Base-by-base conservation (phyloP, 495 filamentous ascomycete species). In the Tuber calosporum region DNA sequence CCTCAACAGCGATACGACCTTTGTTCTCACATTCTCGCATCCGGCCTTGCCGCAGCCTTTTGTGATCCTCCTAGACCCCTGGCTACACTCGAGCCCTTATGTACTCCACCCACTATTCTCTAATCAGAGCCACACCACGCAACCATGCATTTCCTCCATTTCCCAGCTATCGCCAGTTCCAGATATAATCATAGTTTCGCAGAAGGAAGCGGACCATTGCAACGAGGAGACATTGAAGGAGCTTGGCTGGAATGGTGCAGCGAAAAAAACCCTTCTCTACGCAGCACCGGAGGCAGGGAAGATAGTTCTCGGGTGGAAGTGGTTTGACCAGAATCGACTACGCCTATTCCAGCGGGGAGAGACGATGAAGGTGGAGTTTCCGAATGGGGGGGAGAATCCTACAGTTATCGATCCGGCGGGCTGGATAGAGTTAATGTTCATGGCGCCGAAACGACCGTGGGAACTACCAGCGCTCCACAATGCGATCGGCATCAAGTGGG, bases 161-260 rank as follows among this genome's bases (percentile, higher is more conserved):
- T 81, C 83, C 1, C 86, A 92, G 34, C 84, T 93, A 20, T 73
- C 76, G 3, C 84, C 86, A 0, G 83, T 86, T 69, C 89, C 88
- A 7, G 88, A 92, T 77, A 74, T 92, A 15, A 86, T 92, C 69
- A 83, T 93, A 70, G 85, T 92, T 43, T 89, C 86, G n/a, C 91
- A 92, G 77, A 83, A 87, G 73, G 91, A 91, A 79, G 86, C 85
- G 4, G 90, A 91, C 74, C 91, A 93, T 75, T 92, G 90, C 81
- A 87, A 92, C 76, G 84, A 89, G 79, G 85, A 86, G 48, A 92
- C 91, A 1, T 82, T 93, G 26, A 85, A 84, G 36, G 86, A 89
- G 74, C 83, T 92, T n/a, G 85, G 86, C 0, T 81, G 84, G 41
- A 81, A 79, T 1, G 85, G 85, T 1, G 22, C 48, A 17, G 83